Conservation (phyloP, 768 basidiomycete species). For the Lentinus brumalis region DNA sequence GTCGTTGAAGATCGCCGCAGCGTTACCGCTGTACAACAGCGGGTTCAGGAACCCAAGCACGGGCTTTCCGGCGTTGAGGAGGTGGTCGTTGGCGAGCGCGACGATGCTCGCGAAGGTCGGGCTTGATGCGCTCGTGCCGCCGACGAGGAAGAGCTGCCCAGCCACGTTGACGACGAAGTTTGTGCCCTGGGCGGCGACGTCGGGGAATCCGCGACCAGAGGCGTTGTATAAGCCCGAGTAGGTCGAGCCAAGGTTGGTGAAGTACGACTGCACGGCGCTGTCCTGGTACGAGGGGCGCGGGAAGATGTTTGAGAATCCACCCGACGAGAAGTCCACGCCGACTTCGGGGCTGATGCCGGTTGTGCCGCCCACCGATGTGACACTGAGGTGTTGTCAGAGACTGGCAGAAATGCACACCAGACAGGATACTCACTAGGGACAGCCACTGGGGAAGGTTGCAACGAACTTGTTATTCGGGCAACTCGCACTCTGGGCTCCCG, state of each 20-base stretch:
- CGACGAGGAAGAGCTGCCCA: slow-evolving; percentile 42
- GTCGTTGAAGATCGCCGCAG: slow-evolving; percentile 36
- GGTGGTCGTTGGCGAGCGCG: slow-evolving; percentile 38
- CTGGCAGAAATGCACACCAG: not conserved
- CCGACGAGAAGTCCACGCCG: slow-evolving; percentile 31
- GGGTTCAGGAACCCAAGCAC: slow-evolving; percentile 43
- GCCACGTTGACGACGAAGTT: slow-evolving; percentile 52
- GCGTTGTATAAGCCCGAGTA: slow-evolving; percentile 57
- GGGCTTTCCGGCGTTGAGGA: slow-evolving; percentile 30
- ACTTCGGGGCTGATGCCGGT: slow-evolving; percentile 26
- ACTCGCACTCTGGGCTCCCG: slow-evolving; percentile 21
- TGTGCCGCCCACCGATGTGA: slow-evolving; percentile 38
- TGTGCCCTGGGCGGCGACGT: slow-evolving; percentile 57
- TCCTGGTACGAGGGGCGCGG: slow-evolving; percentile 37
- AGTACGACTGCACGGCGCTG: slow-evolving; percentile 41
- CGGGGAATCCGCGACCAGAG: slow-evolving; percentile 50
- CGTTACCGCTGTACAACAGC: slow-evolving; percentile 28
- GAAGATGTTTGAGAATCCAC: slow-evolving; percentile 38
- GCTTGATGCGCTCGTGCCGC: slow-evolving; percentile 42
- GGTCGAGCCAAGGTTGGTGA: slow-evolving; percentile 43
- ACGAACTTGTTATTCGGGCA: slow-evolving; percentile 32
- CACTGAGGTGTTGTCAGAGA: slow-evolving; percentile 12
- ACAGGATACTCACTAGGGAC: slow-evolving; percentile 31
- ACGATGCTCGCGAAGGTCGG: slow-evolving; percentile 35
- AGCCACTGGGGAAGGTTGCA: slow-evolving; percentile 36